A percentile compares a stretch with the other conserved stretches of the same genome.
Conservation (phyloP, 768 basidiomycete species). For the Auriculariales sp. region DNA sequence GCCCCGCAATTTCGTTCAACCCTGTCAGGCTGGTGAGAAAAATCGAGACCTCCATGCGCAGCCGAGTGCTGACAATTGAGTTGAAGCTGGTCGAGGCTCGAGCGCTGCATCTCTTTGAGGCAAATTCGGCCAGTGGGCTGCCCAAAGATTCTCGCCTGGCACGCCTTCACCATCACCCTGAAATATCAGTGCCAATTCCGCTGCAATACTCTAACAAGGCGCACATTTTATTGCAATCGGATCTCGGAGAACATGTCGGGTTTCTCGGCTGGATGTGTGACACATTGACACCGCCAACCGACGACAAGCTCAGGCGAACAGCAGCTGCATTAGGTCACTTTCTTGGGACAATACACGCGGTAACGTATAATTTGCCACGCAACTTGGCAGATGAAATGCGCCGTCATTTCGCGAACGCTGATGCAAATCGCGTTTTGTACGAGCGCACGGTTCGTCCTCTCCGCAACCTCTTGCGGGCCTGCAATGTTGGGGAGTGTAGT, state of each 20-base stretch:
- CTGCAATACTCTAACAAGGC: not conserved
- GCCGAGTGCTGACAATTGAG: no score
- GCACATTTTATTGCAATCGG: not conserved
- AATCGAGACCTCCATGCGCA: no score
- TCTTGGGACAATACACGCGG: not conserved
- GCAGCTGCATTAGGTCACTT: not conserved
- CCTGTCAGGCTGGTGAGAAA: not conserved
- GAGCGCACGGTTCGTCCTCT: not conserved
- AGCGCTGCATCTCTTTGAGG: not conserved
- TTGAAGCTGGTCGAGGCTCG: not conserved
- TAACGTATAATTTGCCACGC: not conserved
- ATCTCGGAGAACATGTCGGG: not conserved
- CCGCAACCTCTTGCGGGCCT: not conserved
- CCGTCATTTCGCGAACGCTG: not conserved
- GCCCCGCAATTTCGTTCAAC: not conserved
- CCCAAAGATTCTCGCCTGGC: not conserved
- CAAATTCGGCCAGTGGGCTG: not conserved
- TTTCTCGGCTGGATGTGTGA: no score
- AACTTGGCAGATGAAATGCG: not conserved
- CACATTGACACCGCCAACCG: no score
- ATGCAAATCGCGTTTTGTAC: not conserved
- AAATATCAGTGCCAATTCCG: not conserved
- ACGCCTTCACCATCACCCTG: not conserved
- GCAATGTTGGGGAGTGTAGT: no score
- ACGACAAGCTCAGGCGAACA: not conserved